Conservation (phyloP, 2,329 filamentous ascomycete species). For the Hypomyces rosellus region DNA sequence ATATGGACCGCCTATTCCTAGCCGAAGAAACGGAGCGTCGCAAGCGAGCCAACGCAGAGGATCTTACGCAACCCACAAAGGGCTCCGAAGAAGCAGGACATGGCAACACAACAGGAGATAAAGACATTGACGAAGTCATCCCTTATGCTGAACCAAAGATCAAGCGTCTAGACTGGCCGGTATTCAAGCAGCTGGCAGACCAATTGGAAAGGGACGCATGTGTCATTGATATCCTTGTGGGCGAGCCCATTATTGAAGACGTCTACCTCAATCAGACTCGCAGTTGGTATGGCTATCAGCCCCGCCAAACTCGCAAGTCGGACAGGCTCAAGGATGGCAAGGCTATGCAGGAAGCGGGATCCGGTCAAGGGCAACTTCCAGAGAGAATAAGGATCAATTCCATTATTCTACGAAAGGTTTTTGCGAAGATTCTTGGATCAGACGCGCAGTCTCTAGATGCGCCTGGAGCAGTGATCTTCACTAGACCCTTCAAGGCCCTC, state of each 20-base stretch:
- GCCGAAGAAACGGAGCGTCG: neutral
- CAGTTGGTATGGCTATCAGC: too few species aligned
- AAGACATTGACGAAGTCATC: too few species aligned
- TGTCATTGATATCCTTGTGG: slow-evolving; percentile 1
- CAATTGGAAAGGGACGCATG: neutral
- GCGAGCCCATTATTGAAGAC: slow-evolving; percentile 2
- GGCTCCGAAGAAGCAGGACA: too few species aligned
- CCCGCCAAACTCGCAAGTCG: too few species aligned
- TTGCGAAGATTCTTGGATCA: neutral
- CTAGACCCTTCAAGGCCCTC: slow-evolving; percentile 5
- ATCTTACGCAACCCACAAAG: too few species aligned
- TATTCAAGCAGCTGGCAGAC: neutral
- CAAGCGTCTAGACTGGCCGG: neutral
- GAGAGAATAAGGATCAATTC: slow-evolving; percentile 4
- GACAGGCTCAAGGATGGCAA: too few species aligned
- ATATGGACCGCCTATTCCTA: slow-evolving; percentile 12
- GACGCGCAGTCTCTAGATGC: too few species aligned
- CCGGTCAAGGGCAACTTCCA: neutral
- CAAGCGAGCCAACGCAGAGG: too few species aligned
- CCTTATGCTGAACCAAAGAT: too few species aligned
- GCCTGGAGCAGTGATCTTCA: slow-evolving; percentile 1
- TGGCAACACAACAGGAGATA: too few species aligned
- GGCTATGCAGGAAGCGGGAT: too few species aligned
- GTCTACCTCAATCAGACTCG: too few species aligned
- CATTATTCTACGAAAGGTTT: neutral